Evolutionary conservation across 2,329 filamentous ascomycete species (phyloP), one percentile per base, ranked within the genome.

Genomic region (Exserohilum turcica): DNA sequence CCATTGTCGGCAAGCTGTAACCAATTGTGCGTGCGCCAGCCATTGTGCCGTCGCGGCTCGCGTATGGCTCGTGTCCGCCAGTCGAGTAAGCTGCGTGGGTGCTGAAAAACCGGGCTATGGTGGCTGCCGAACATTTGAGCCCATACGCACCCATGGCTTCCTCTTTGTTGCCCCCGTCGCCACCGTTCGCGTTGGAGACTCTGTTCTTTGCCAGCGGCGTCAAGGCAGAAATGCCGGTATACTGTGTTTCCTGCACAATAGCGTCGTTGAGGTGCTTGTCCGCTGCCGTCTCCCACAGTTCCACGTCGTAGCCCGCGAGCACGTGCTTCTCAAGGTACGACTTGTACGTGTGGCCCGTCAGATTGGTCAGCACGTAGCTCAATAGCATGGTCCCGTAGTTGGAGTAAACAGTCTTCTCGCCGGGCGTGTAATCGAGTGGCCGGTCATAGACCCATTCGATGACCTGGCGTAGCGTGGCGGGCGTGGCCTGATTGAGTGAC

Each of bases 331-430:
- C 31, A 6, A 65, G 33, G 55, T 56, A 66, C 5, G 44, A 52
- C 7, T n/a, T 21, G 49, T 65, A 65, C 1, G 57, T 31, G 18
- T 45, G 37, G 19, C 53, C 60, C 3, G 63, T 60, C 12, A 63
- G 28, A 24, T 55, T 59, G 1, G 60, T 46, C 35, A 64, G 36
- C 8, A 63, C 38, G 37, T 59, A 60, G 37, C 57, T 60, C 10
- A 64, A 32, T 0, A 66, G 51, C 59, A 66, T 61, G 43, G 60
- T 63, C 3, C 56, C 57, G 40, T 57, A 64, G 49, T 66, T 66
- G 3, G 56, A 60, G 50, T 63, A 66, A 6, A 33, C 55, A 18
- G 19, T 38, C 43, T 60, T 40, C 46, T 36, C 21, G 8, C 61
- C 61, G 0, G 59, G 63, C 3, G 57, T 57, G 49, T 56, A 67